Evolutionary conservation across 2,329 filamentous ascomycete species (phyloP).

Genomic region (Ceratocystis eucalypticola): DNA sequence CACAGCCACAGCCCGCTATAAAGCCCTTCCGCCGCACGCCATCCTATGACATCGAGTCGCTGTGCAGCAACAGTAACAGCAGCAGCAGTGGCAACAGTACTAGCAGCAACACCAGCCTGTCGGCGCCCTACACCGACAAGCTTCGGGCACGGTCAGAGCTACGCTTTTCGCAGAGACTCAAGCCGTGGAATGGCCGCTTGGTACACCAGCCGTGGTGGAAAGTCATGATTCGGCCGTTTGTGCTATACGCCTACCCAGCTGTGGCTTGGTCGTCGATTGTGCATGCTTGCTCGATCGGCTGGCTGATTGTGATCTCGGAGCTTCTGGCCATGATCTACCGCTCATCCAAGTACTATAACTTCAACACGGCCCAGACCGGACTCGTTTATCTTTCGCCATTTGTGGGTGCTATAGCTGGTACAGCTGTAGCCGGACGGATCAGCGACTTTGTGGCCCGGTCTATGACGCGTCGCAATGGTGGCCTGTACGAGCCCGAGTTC

Average conservation of each 20-base stretch:
- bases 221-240: slow-evolving; percentile 65
- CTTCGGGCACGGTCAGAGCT: slow-evolving; percentile 54
- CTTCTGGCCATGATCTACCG: slow-evolving; percentile 71
- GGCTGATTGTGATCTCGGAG: slow-evolving; percentile 91
- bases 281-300: slow-evolving; percentile 63
- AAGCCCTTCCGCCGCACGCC: slow-evolving; percentile 8
- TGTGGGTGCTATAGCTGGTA: slow-evolving; percentile 77
- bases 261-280: slow-evolving; percentile 79
- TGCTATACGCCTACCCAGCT: slow-evolving; percentile 75
- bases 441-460: slow-evolving; percentile 72
- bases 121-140: slow-evolving; percentile 51
- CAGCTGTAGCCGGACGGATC: slow-evolving; percentile 75
- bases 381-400: slow-evolving; percentile 86
- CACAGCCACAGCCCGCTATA: background rate
- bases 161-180: slow-evolving; percentile 61
- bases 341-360: slow-evolving; percentile 56
- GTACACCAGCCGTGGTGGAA: slow-evolving; percentile 66
- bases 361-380: slow-evolving; percentile 66
- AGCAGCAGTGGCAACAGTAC: background rate
- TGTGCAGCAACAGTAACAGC: background rate
- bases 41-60: slow-evolving; percentile 16
- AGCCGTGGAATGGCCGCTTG: slow-evolving; percentile 65
- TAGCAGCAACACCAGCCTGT: background rate
- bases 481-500: slow-evolving; percentile 90
- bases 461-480: slow-evolving; percentile 77